Evolutionary conservation across 2,329 filamentous ascomycete species (phyloP), one percentile per base, ranked within the genome.

Genomic region (Pestalotiopsis sp.): DNA sequence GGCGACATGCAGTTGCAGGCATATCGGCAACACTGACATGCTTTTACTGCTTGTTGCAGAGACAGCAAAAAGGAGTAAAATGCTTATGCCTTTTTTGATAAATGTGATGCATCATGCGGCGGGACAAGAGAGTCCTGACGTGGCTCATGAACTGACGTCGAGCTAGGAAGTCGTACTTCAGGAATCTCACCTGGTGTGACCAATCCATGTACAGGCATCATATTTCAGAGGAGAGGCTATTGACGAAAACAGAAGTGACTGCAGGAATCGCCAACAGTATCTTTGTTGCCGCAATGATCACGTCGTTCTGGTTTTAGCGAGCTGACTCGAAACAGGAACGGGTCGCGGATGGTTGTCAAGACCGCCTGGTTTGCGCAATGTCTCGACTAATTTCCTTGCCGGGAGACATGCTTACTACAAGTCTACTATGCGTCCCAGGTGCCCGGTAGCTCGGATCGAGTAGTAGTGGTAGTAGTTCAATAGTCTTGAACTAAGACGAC

Each of bases 1-100:
- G 59, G 31, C 31, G 59, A 62, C 59, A 14, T 62, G 59, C 59
- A 62, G 59, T 17, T 62, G 31, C 14, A 62, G 59, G n/a, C 25
- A 52, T 36, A 20, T 36, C 7, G n/a, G 36, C 25, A 39, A 20
- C 4, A 62, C 11, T 20, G 6, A 23, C 45, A 9, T 17, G 7
- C 17, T 20, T 9, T 52, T n/a, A 52, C 20, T 52, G 20, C 45
- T 17, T 52, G 45, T 11, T 9, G 17, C 14, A 52, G 17, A 20
- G 11, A 52, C 17, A 52, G 20, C 6, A 14, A 6, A n/a, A 52
- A 52, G 20, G 17, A 23, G 31, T 36, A 7, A 2, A 36, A 36
- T 36, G 31, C 31, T 36, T 9, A 36, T 36, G 7, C 7, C 27
- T 6, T 36, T 36, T 36, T 36, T 2, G 7, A 36, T 36, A 9